Evolutionary conservation across 2,329 filamentous ascomycete species (phyloP).

Genomic region (Neofusicoccum laricinum): DNA sequence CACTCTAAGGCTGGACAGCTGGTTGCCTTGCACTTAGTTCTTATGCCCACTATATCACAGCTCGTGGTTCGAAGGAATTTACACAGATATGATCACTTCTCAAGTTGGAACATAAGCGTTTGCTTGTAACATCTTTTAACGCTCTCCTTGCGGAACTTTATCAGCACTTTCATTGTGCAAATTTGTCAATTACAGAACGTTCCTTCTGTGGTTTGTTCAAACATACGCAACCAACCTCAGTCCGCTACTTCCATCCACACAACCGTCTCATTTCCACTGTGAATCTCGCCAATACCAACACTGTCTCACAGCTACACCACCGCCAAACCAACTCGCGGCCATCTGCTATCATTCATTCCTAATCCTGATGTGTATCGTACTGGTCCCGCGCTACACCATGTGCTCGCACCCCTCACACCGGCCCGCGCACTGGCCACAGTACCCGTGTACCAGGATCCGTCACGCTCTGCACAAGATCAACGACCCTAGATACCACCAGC

Average conservation of each 20-base stretch:
- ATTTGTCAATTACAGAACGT: no score
- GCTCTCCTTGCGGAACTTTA: no score
- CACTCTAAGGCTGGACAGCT: no score
- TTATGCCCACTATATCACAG: no score
- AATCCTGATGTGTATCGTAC: background rate
- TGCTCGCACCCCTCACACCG: background rate
- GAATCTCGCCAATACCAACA: background rate
- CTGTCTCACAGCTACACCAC: background rate
- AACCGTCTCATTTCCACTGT: background rate
- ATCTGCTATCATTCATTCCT: no score
- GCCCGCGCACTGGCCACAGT: background rate
- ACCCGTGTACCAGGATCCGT: background rate
- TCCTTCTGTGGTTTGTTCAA: background rate
- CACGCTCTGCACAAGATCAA: background rate
- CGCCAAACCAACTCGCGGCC: background rate
- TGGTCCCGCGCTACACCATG: background rate
- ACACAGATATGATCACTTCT: no score
- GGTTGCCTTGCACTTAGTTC: background rate
- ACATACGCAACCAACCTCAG: background rate
- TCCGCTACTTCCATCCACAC: background rate
- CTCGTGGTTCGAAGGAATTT: no score
- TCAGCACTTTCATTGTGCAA: no score
- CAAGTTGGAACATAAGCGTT: no score
- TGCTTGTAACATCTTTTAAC: no score
- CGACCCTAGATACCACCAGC: background rate